Conservation (phyloP, 2,329 filamentous ascomycete genomes). For the Macroventuria anomochaeta region DNA sequence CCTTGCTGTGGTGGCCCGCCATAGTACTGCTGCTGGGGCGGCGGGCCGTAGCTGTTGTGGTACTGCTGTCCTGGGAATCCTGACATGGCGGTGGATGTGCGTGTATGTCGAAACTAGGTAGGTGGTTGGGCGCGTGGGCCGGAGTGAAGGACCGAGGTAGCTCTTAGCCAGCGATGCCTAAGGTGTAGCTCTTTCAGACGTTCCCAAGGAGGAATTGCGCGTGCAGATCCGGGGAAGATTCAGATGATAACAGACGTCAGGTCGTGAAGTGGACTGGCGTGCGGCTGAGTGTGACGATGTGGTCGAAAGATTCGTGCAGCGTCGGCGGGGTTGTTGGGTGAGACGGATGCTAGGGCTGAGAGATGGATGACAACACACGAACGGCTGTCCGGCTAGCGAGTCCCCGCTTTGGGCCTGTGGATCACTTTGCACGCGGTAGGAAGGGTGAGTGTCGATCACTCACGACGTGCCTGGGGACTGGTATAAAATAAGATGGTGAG, state of each 20-base stretch:
- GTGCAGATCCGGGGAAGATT: slow-evolving; percentile 5
- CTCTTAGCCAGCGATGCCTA: slow-evolving; percentile 5
- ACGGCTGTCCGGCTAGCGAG: slow-evolving; percentile 12
- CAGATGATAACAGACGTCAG: not conserved
- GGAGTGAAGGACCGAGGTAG: slow-evolving; percentile 5
- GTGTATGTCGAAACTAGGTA: slow-evolving; percentile 5
- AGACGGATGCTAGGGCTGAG: slow-evolving; percentile 25
- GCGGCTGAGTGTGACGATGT: slow-evolving; percentile 27
- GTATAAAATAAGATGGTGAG: not conserved
- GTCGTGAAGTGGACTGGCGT: slow-evolving; percentile 17
- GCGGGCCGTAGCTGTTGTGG: slow-evolving; percentile 48
- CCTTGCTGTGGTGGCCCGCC: slow-evolving; percentile 32
- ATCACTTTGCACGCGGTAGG: slow-evolving; percentile 11
- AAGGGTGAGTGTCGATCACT: slow-evolving; percentile 19
- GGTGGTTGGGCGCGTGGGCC: slow-evolving; percentile 4
- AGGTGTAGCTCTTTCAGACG: not conserved
- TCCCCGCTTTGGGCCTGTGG: slow-evolving; percentile 9
- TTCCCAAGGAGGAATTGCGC: slow-evolving; percentile 4
- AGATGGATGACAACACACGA: slow-evolving; percentile 17
- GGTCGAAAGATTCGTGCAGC: slow-evolving; percentile 14
- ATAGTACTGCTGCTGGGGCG: slow-evolving; percentile 39
- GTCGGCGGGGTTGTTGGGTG: slow-evolving; percentile 23
- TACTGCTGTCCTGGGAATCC: slow-evolving; percentile 51
- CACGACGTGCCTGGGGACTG: not conserved
- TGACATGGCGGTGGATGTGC: slow-evolving; percentile 43